Conservation (phyloP, 1,284 basidiomycete genomes). For the Blastosporella zonata region DNA sequence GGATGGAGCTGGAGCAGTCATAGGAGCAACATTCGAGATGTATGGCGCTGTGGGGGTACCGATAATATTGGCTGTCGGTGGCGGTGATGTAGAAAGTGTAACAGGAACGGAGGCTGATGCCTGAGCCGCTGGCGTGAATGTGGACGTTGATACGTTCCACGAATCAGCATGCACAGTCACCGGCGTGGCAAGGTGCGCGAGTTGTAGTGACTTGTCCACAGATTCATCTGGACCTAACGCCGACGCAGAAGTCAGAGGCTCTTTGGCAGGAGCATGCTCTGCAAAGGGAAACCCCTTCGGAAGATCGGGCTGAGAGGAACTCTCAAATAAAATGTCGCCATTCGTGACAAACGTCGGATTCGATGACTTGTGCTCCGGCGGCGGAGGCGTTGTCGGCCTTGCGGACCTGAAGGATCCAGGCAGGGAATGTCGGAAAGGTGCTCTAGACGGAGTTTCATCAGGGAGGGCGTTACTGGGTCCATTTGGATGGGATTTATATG, state of each 20-base stretch:
- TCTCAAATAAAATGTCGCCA: slow-evolving; percentile 14
- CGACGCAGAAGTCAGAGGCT: not conserved
- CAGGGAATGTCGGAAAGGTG: slow-evolving; percentile 16
- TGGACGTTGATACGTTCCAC: not conserved
- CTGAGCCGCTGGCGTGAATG: not conserved
- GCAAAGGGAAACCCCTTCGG: slow-evolving; percentile 19
- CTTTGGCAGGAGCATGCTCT: slow-evolving; percentile 3
- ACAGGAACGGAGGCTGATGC: not conserved
- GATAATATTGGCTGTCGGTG: not conserved
- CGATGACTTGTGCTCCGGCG: slow-evolving; percentile 1
- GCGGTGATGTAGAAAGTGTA: not conserved
- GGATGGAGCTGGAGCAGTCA: not conserved
- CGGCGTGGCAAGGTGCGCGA: not conserved
- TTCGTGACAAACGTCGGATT: slow-evolving; percentile 14
- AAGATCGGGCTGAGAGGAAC: slow-evolving; percentile 15
- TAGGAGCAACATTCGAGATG: not conserved
- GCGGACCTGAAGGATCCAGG: slow-evolving; percentile 15
- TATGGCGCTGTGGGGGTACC: not conserved
- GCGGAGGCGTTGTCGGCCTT: slow-evolving; percentile 15
- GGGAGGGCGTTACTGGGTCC: slow-evolving; percentile 2
- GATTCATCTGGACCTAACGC: not conserved
- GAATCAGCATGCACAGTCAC: not conserved
- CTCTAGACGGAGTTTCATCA: slow-evolving; percentile 4
- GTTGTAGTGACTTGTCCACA: not conserved
- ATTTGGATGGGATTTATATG: not conserved